Conservation (phyloP, 2,329 filamentous ascomycete species). For the Fusarium mexicanum region DNA sequence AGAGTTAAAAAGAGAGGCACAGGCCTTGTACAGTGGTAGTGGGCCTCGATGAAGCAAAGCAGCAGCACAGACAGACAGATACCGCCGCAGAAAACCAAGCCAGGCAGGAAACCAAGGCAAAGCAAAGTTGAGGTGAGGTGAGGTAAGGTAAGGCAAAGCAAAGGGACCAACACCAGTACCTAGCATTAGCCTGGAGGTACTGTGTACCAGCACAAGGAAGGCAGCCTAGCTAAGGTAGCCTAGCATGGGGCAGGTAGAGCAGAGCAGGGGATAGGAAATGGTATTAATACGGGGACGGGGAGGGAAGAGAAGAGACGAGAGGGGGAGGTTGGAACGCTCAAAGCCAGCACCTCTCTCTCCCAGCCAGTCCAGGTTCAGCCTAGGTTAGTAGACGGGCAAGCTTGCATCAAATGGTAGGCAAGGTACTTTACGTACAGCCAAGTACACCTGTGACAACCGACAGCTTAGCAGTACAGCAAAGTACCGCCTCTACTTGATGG, state of each 20-base stretch:
- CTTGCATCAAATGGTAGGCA: neutral
- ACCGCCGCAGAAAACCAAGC: conserved; percentile 14
- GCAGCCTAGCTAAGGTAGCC: neutral
- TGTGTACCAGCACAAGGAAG: neutral
- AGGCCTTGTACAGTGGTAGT: conserved; percentile 19
- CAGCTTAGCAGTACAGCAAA: neutral
- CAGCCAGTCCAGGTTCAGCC: conserved; percentile 17
- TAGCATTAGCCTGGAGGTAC: neutral
- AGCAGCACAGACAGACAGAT: conserved; percentile 3
- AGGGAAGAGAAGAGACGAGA: neutral
- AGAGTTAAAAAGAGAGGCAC: conserved; percentile 6
- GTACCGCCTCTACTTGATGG: neutral
- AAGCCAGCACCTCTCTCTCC: neutral
- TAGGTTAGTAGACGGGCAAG: neutral
- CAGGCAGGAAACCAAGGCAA: conserved; percentile 32
- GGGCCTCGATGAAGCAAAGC: conserved; percentile 16
- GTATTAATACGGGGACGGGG: conserved; percentile 7
- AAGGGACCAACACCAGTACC: conserved; percentile 5
- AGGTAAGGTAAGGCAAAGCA: neutral
- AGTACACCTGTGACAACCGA: conserved; percentile 7
- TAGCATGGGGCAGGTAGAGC: neutral
- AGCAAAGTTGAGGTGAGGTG: neutral
- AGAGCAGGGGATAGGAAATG: neutral
- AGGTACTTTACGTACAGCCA: conserved; percentile 12
- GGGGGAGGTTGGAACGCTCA: conserved; percentile 18